These are phyloP conservation scores for Xylaria castorea DNA, from an alignment of 495 filamentous ascomycete genomes.

Conservation along the genomic window DNA sequence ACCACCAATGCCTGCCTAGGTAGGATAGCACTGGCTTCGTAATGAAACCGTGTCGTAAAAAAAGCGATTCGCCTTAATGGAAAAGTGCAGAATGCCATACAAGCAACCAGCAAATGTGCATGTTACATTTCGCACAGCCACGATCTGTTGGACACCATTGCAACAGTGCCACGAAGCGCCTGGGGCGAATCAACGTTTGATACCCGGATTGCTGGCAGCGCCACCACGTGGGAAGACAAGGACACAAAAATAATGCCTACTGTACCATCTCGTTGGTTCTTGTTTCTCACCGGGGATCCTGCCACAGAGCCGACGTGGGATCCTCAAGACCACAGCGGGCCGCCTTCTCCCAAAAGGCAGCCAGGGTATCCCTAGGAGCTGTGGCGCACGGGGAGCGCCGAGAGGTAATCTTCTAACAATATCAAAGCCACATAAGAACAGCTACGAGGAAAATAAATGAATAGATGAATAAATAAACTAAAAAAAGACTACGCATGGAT, in stretches of 20 bases:
- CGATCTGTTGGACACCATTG: neutral
- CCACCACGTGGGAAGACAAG: slow-evolving; percentile 28
- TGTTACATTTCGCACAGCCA: slow-evolving; percentile 21
- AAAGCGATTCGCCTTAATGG: slow-evolving; percentile 1
- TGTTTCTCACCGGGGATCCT: neutral
- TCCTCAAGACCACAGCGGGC: neutral
- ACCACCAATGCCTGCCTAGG: neutral
- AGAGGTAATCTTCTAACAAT: neutral
- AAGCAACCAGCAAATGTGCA: slow-evolving; percentile 9
- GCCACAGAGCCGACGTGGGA: neutral
- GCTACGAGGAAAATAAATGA: no score
- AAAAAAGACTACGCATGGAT: neutral
- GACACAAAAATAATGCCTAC: neutral
- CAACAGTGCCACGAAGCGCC: neutral
- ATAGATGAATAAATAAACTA: no score
- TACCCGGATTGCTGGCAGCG: neutral
- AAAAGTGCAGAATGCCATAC: slow-evolving; percentile 20
- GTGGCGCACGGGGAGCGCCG: slow-evolving; percentile 21
- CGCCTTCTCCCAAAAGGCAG: neutral
- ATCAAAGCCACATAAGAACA: neutral
- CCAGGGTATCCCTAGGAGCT: slow-evolving; percentile 1
- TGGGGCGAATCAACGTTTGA: neutral
- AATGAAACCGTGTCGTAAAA: neutral
- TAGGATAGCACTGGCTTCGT: neutral
- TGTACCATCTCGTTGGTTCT: slow-evolving; percentile 3